These are phyloP conservation scores for Sphaerulina musiva DNA, from an alignment of 2,329 filamentous ascomycete genomes.

Conservation along the genomic window DNA sequence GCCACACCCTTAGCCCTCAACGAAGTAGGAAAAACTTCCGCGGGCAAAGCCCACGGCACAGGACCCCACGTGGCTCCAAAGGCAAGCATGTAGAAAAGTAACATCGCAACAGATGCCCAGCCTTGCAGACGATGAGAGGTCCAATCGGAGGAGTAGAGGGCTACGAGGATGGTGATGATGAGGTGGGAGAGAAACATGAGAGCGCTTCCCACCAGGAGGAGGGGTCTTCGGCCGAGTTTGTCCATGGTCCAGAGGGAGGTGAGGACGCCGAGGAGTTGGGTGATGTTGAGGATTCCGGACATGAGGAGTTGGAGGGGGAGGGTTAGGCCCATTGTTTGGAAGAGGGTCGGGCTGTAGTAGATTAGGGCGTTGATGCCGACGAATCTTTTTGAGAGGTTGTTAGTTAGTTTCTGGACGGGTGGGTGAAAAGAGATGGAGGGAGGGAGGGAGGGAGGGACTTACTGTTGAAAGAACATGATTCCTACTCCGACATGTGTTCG, in stretches of 20 bases:
- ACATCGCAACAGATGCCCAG: constrained; percentile 28
- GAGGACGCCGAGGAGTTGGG: constrained; percentile 39
- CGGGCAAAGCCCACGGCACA: constrained; percentile 32
- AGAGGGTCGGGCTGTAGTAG: constrained; percentile 45
- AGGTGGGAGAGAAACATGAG: constrained; percentile 45
- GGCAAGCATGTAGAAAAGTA: constrained; percentile 28
- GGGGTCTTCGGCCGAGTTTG: constrained; percentile 36
- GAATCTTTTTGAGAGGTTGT: constrained; percentile 24
- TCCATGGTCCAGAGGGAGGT: constrained; percentile 42
- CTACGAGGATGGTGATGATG: constrained; percentile 50
- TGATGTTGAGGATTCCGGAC: constrained; percentile 40
- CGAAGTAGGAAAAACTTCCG: constrained; percentile 59
- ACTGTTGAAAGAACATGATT: constrained; percentile 51
- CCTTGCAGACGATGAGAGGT: constrained; percentile 45
- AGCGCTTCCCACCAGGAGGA: constrained; percentile 40
- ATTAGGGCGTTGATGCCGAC: constrained; percentile 43
- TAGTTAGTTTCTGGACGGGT: too few relatives aligned
- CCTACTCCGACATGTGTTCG: constrained; percentile 47
- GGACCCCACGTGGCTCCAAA: constrained; percentile 53
- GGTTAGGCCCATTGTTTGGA: constrained; percentile 37
- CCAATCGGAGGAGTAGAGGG: constrained; percentile 43
- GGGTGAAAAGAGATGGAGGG: too few relatives aligned
- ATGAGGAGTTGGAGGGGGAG: constrained; percentile 37
- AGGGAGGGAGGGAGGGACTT: not conserved
- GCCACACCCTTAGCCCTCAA: constrained; percentile 60